phyloP scores from a whole-genome alignment of 148 eudicot genomes.

The Camellia japonica region DNA sequence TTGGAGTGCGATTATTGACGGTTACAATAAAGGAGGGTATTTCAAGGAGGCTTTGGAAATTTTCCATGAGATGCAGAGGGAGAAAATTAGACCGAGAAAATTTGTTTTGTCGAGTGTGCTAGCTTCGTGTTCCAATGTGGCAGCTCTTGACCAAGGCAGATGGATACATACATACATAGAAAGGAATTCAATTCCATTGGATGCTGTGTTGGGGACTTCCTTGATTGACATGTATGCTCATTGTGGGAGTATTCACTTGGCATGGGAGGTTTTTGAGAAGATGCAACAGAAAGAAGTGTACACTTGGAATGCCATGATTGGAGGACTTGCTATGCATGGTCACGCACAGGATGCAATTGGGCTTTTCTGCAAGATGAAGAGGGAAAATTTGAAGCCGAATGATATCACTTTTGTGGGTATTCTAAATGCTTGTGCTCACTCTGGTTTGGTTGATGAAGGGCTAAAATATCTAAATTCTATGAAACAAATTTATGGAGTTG shows the following conservation, averaged over 20 bases:
- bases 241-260: constrained; percentile 37
- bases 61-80: constrained; percentile 34
- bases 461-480: constrained; percentile 25
- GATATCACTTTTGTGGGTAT: constrained; percentile 30
- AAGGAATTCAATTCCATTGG: constrained; percentile 22
- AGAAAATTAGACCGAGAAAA: constrained; percentile 26
- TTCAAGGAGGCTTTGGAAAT: constrained; percentile 33
- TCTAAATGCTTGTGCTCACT: constrained; percentile 46
- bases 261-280: constrained; percentile 35
- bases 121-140: constrained; percentile 37
- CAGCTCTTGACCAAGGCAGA: constrained; percentile 43
- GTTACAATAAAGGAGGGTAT: constrained; percentile 31
- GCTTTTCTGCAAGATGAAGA: constrained; percentile 32
- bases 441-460: constrained; percentile 43
- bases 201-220: constrained; percentile 40
- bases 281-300: constrained; percentile 26
- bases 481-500: constrained; percentile 27
- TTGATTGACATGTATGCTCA: constrained; percentile 48
- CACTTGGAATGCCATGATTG: constrained; percentile 51
- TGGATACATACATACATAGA: constrained; percentile 36
- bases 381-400: constrained; percentile 20
- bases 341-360: constrained; percentile 31
- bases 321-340: constrained; percentile 42
- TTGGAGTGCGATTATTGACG: constrained; percentile 48
- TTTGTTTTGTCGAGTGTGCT: constrained; percentile 33